Evolutionary conservation across 2,329 filamentous ascomycete genomes (phyloP).

Genomic region (Fusarium armeniacum): DNA sequence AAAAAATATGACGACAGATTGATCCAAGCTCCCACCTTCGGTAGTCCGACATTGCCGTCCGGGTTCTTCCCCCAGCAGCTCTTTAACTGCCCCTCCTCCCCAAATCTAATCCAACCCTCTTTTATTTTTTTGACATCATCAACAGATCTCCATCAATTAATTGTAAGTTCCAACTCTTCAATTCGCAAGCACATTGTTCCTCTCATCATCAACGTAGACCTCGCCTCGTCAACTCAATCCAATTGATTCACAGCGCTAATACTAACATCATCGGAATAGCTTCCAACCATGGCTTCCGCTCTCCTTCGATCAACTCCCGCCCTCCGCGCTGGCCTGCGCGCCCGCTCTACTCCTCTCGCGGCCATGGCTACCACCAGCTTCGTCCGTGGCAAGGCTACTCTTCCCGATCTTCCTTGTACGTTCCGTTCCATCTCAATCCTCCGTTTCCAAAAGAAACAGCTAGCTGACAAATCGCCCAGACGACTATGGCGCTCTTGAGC

Average conservation of each 20-base stretch:
- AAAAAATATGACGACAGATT: constrained; percentile 50
- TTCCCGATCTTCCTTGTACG: constrained; percentile 82
- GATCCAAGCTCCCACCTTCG: constrained; percentile 45
- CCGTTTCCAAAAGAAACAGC: neutral
- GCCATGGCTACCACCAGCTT: constrained; percentile 82
- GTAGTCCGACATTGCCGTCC: constrained; percentile 47
- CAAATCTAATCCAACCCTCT: constrained; percentile 23
- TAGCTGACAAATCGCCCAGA: constrained; percentile 66
- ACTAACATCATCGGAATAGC: constrained; percentile 21
- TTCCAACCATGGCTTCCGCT: constrained; percentile 76
- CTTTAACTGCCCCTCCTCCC: constrained; percentile 38
- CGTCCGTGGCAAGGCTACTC: constrained; percentile 88
- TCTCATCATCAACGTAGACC: too few relatives aligned
- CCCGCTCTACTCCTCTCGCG: constrained; percentile 71
- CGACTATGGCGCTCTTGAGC: constrained; percentile 96
- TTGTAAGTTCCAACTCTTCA: constrained; percentile 15
- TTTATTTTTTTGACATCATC: constrained; percentile 52
- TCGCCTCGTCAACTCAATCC: neutral
- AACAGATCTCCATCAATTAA: constrained; percentile 3
- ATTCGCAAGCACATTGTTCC: neutral
- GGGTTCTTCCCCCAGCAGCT: constrained; percentile 13
- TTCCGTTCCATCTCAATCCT: neutral
- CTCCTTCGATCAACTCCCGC: constrained; percentile 79
- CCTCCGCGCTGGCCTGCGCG: constrained; percentile 78
- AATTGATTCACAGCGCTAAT: neutral